Conservation (phyloP, 2,329 filamentous ascomycete genomes). For the Calonectria crousiana region DNA sequence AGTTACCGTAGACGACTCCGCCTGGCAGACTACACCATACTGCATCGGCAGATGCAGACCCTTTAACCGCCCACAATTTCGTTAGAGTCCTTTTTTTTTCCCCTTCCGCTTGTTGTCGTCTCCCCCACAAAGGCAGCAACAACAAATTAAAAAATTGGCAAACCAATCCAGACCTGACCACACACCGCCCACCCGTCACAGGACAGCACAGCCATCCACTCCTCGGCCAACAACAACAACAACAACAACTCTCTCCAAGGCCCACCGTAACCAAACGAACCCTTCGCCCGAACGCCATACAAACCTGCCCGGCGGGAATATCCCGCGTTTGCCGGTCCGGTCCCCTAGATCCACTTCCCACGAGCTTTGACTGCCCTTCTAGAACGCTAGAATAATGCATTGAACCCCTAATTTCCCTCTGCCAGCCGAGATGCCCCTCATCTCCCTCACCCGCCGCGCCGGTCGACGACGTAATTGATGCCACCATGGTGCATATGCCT, state of each 20-base stretch:
- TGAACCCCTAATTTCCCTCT: slow-evolving; percentile 7
- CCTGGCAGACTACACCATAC: neutral
- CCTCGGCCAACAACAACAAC: neutral
- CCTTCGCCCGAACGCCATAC: neutral
- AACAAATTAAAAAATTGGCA: neutral
- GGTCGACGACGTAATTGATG: slow-evolving; percentile 9
- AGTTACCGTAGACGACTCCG: neutral
- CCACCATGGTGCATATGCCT: neutral
- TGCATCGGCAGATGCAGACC: neutral
- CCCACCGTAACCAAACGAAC: neutral
- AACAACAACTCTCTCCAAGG: neutral
- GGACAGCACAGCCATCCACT: neutral
- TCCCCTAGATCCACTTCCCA: slow-evolving; percentile 5
- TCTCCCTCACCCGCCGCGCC: neutral
- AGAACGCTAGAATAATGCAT: slow-evolving; percentile 9
- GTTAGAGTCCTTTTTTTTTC: neutral
- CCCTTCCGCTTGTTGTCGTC: neutral
- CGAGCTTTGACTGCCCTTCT: neutral
- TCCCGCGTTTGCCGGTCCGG: slow-evolving; percentile 9
- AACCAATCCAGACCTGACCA: neutral
- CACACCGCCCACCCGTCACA: neutral
- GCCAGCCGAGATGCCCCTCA: neutral
- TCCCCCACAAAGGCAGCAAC: neutral
- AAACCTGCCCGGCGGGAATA: neutral
- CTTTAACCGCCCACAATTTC: neutral